Evolutionary conservation across 495 filamentous ascomycete species (phyloP).

Genomic region (Penicillium malachiteum): DNA sequence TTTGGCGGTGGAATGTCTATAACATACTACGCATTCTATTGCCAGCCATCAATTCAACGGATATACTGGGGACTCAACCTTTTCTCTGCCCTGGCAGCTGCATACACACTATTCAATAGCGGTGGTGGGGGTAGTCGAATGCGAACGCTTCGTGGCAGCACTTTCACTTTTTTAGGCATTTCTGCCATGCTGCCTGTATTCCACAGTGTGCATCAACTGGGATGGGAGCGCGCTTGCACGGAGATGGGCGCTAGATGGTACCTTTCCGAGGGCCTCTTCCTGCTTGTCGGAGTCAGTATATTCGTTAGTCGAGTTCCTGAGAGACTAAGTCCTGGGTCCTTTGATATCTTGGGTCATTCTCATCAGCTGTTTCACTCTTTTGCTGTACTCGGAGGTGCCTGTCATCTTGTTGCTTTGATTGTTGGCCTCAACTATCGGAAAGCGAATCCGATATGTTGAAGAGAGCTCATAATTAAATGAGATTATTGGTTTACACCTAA

Average conservation of each 20-base stretch:
- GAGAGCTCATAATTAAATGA: too few species aligned
- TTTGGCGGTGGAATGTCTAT: slow-evolving; percentile 10
- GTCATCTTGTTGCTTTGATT: slow-evolving; percentile 9
- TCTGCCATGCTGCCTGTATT: slow-evolving; percentile 15
- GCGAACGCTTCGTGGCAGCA: slow-evolving; percentile 12
- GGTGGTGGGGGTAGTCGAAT: slow-evolving; percentile 15
- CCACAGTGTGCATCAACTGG: slow-evolving; percentile 8
- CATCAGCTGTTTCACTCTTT: slow-evolving; percentile 15
- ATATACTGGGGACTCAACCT: slow-evolving; percentile 8
- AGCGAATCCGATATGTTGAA: not conserved
- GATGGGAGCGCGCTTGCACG: slow-evolving; percentile 8
- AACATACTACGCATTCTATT: slow-evolving; percentile 18
- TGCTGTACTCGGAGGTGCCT: slow-evolving; percentile 11
- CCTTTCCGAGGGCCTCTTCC: slow-evolving; percentile 10
- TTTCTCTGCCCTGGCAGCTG: slow-evolving; percentile 5
- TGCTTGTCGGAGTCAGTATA: slow-evolving; percentile 9
- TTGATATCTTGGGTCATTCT: slow-evolving; percentile 18
- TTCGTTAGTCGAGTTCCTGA: slow-evolving; percentile 14
- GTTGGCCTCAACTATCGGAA: slow-evolving; percentile 1
- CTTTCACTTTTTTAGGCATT: slow-evolving; percentile 11
- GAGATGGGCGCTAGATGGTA: slow-evolving; percentile 17
- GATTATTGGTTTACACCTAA: too few species aligned
- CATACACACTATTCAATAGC: slow-evolving; percentile 12
- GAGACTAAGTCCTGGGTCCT: slow-evolving; percentile 12
- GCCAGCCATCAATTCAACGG: slow-evolving; percentile 4